Evolutionary conservation across 2,329 filamentous ascomycete species (phyloP).

Genomic region (Cladosporium sp.): DNA sequence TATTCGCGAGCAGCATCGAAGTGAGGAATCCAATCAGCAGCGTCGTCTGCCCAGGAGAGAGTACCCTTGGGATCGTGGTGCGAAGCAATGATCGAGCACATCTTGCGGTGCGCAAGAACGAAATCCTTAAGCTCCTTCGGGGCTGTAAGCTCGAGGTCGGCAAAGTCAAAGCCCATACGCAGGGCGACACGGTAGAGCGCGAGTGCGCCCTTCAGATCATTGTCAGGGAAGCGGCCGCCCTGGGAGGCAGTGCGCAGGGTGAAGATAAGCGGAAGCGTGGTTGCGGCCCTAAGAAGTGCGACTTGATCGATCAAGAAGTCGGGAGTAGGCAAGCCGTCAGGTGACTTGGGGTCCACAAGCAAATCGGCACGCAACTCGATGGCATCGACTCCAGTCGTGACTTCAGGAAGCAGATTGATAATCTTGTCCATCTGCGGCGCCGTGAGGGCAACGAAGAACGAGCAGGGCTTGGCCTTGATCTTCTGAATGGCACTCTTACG

Average conservation of each 20-base stretch:
- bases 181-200: conserved; percentile 76
- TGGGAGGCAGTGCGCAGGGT: conserved; percentile 84
- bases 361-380: conserved; percentile 94
- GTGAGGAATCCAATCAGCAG: conserved; percentile 73
- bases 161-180: conserved; percentile 83
- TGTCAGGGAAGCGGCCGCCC: conserved; percentile 84
- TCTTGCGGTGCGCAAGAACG: conserved; percentile 54
- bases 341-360: conserved; percentile 67
- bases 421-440: conserved; percentile 70
- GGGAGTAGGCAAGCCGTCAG: conserved; percentile 59
- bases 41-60: conserved; percentile 84
- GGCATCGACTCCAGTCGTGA: conserved; percentile 83
- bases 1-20: conserved; percentile 90
- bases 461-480: conserved; percentile 66
- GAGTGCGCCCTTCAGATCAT: conserved; percentile 61
- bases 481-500: conserved; percentile 54
- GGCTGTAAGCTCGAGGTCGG: conserved; percentile 89
- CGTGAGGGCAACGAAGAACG: conserved; percentile 92
- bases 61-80: conserved; percentile 83
- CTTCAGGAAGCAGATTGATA: conserved; percentile 65
- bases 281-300: conserved; percentile 70
- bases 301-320: conserved; percentile 84
- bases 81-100: conserved; percentile 87
- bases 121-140: conserved; percentile 70
- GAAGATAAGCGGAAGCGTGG: conserved; percentile 82